Base-by-base conservation (phyloP, 306 rosid species). In the Sesbania bispinosa region DNA sequence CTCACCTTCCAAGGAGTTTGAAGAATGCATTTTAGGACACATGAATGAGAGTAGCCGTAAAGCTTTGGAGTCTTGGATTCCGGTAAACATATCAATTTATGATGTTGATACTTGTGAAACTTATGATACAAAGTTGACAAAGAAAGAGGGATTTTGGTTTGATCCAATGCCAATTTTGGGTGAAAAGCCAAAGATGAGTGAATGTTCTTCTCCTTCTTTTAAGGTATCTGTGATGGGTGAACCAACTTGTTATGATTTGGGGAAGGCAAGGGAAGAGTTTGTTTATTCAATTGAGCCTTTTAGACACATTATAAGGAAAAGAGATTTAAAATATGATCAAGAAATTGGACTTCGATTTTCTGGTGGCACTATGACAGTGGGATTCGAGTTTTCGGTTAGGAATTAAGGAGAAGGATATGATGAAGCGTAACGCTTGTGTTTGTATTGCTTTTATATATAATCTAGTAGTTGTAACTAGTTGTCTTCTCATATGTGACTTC, bases 101-200 rank as follows among this genome's bases (percentile, higher is more conserved):
- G 90, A 88, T 79, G 85, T 73, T 59, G 88, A 85, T 72, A 81
- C 71, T n/a, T 6, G 81, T 68, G 84, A 83, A 36, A 85, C 76
- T 11, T 85, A 81, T 38, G 75, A 73, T 4, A 55, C 73, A 13
- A 82, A 75, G 21, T 62, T 88, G 80, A 79, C 58, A 2, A 85
- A 85, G 82, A 85, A 81, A 62, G 84, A 83, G 74, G 67, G 81
- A 0, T 83, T 81, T 24, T 81, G 89, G 86, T 85, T 80, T 76
- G 79, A 80, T 51, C 86, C 84, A 29, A 47, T 78, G 42, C 88
- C 88, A n/a, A 26, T 19, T 29, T 14, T 66, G 30, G 85, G 78
- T 79, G 86, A 79, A 59, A 77, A 74, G 75, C 21, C 58, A n/a
- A 39, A 47, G 74, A 62, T 9, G 6, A 60, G 48, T 33, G 27